Evolutionary conservation across 2,329 filamentous ascomycete species (phyloP).

Genomic region (Clarireedia monteithiana): DNA sequence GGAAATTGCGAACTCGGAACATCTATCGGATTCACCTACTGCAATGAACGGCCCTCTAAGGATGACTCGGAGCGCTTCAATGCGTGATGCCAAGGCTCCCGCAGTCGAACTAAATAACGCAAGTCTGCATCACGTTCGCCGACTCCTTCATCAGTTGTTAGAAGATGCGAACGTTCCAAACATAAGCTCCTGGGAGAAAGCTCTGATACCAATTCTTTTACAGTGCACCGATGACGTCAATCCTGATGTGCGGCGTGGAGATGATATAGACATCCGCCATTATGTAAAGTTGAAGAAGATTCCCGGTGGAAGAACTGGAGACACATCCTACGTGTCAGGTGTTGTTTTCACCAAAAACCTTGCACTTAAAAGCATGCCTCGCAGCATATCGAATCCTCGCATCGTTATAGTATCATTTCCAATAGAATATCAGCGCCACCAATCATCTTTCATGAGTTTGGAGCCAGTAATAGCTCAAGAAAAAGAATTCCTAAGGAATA

Average conservation of each 20-base stretch:
- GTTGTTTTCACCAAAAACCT: conserved; percentile 97
- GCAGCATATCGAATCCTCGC: conserved; percentile 73
- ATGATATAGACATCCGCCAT: conserved; percentile 94
- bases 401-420: conserved; percentile 92
- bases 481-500: conserved; percentile 82
- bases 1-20: conserved; percentile 17
- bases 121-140: conserved; percentile 81
- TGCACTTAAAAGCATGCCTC: conserved; percentile 91
- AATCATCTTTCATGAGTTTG: conserved; percentile 94
- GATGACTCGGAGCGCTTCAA: conserved; percentile 72
- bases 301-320: conserved; percentile 77
- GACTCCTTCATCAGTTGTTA: conserved; percentile 75
- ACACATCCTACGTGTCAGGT: conserved; percentile 94
- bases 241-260: conserved; percentile 80
- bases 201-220: conserved; percentile 81
- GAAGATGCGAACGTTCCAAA: conserved; percentile 68
- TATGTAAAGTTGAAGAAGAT: conserved; percentile 98
- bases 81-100: conserved; percentile 65
- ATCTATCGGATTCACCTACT: conserved; percentile 15
- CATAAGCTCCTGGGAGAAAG: conserved; percentile 75
- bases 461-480: conserved; percentile 96
- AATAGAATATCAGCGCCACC: conserved; percentile 89
- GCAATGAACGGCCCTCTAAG: conserved; percentile 31
- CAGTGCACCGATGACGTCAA: conserved; percentile 91
- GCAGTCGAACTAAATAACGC: conserved; percentile 80